Conservation (phyloP, 2,329 filamentous ascomycete species). For the Penicillium sp. region DNA sequence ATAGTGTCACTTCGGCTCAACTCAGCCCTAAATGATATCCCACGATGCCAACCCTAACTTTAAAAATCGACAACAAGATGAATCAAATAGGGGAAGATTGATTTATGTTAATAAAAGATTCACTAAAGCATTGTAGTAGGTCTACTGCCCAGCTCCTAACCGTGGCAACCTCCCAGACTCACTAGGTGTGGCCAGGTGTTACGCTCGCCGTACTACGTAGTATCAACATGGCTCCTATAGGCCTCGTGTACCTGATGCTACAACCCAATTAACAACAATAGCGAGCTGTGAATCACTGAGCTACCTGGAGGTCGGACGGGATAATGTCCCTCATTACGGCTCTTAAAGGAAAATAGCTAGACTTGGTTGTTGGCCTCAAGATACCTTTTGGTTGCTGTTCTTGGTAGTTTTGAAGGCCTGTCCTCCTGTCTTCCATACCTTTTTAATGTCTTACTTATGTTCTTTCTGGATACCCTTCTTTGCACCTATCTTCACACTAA, state of each 20-base stretch:
- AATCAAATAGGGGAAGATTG: neutral
- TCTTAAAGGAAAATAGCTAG: neutral
- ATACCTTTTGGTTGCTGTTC: too few relatives aligned
- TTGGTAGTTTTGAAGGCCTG: too few relatives aligned
- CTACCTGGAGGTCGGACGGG: neutral
- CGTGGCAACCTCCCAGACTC: neutral
- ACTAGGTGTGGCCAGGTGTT: neutral
- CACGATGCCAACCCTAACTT: neutral
- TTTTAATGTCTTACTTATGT: too few relatives aligned
- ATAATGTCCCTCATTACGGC: neutral
- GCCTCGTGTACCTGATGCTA: neutral
- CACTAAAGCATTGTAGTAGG: neutral
- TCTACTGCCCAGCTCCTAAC: neutral
- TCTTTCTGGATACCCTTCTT: too few relatives aligned
- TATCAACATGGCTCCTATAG: neutral
- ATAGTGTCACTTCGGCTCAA: too few relatives aligned
- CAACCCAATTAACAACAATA: neutral
- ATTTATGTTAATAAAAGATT: neutral
- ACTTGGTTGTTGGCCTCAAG: too few relatives aligned
- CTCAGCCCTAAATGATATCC: neutral
- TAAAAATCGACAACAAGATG: neutral
- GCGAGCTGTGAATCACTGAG: neutral
- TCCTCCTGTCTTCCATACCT: too few relatives aligned
- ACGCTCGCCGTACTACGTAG: neutral
- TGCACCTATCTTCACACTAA: too few relatives aligned